Conservation (phyloP, 2,329 filamentous ascomycete species). For the Fusarium neocosmosporiellum region DNA sequence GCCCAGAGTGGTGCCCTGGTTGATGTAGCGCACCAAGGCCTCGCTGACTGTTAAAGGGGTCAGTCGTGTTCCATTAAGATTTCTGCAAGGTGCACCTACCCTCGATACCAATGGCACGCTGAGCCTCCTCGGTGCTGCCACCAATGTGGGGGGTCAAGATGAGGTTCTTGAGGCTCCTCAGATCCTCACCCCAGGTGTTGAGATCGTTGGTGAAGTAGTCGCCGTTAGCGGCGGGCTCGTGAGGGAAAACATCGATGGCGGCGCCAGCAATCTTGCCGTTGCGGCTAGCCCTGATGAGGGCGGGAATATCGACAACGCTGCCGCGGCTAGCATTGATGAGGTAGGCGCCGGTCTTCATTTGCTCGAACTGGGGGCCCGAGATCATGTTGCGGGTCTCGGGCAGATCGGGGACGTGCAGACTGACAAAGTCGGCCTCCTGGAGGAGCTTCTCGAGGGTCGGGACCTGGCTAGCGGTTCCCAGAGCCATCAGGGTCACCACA, state of each 20-base stretch:
- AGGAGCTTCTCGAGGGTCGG: constrained; percentile 81
- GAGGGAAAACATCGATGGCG: constrained; percentile 95
- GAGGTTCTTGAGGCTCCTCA: constrained; percentile 87
- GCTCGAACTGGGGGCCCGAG: constrained; percentile 77
- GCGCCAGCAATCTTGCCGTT: constrained; percentile 90
- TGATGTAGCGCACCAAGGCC: constrained; percentile 92
- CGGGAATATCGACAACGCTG: constrained; percentile 92
- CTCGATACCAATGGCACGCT: constrained; percentile 94
- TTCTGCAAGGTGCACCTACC: constrained; percentile 52
- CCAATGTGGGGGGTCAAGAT: constrained; percentile 98
- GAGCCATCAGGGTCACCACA: constrained; percentile 90
- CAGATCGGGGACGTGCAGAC: constrained; percentile 92
- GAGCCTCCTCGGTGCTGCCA: constrained; percentile 96
- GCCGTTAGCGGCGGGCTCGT: constrained; percentile 93
- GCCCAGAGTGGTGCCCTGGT: constrained; percentile 90
- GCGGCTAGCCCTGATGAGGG: constrained; percentile 88
- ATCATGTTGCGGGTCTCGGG: constrained; percentile 96
- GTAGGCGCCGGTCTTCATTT: constrained; percentile 95
- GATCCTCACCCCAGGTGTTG: constrained; percentile 86
- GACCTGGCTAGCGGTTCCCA: constrained; percentile 90
- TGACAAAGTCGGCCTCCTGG: constrained; percentile 87
- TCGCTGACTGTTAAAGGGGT: constrained; percentile 71
- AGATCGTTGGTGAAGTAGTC: constrained; percentile 91
- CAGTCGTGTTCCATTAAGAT: background rate
- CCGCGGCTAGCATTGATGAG: constrained; percentile 96